A percentile compares a stretch with the other conserved stretches of the same genome.
phyloP scores from a whole-genome alignment of 176 grass and related monocot species.

The Triticum turgidum region DNA sequence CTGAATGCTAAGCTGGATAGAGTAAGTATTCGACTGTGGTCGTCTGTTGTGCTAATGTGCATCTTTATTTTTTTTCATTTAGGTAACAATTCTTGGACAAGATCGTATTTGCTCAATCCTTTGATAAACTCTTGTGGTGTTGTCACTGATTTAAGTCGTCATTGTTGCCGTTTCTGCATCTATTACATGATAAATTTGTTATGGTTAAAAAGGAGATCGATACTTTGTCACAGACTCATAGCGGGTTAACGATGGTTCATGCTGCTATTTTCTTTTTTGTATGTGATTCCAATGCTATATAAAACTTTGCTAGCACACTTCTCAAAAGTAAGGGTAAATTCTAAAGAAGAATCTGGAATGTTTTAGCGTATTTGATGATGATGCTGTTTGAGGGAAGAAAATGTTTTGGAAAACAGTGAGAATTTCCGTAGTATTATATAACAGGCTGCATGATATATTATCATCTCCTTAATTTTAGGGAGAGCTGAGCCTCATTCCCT shows the following conservation, averaged over 20 bases:
- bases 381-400: background rate
- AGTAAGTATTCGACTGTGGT: constrained; percentile 45
- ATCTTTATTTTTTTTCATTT: constrained; percentile 22
- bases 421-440: background rate
- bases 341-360: background rate
- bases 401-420: background rate
- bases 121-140: background rate
- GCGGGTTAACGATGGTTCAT: background rate
- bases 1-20: constrained; percentile 62
- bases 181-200: constrained; percentile 23
- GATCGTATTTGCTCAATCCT: background rate
- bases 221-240: background rate
- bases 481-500: background rate
- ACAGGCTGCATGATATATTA: background rate
- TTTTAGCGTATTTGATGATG: background rate
- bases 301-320: background rate
- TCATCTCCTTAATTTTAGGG: background rate
- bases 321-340: background rate
- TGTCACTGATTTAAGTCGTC: background rate
- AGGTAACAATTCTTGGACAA: background rate
- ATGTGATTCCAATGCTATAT: constrained; percentile 1
- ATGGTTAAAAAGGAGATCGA: background rate
- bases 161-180: background rate
- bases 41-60: background rate
- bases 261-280: background rate